Conservation (phyloP, 345 rosid species). For the Brassica rapa region DNA sequence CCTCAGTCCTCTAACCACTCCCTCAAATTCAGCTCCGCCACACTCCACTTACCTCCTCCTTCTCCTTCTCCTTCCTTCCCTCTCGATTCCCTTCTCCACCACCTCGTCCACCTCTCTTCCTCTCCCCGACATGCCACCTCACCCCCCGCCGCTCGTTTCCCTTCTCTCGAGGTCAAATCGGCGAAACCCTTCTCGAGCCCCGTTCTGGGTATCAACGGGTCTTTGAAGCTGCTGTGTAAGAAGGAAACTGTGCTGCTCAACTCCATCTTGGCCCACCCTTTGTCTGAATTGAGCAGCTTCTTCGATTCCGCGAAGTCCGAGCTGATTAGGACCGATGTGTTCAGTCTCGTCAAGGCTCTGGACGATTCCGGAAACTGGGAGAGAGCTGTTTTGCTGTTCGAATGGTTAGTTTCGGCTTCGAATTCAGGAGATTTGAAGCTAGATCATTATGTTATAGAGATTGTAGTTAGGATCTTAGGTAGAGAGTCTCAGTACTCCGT, state of each 20-base stretch:
- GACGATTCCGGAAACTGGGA: slow-evolving; percentile 73
- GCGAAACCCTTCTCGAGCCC: slow-evolving; percentile 25
- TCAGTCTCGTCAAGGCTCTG: slow-evolving; percentile 62
- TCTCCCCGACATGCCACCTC: slow-evolving; percentile 31
- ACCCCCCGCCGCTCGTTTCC: slow-evolving; percentile 37
- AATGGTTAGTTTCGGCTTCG: slow-evolving; percentile 55
- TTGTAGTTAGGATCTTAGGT: slow-evolving; percentile 69
- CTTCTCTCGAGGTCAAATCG: slow-evolving; percentile 44
- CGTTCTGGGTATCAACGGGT: slow-evolving; percentile 36
- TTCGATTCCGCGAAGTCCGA: slow-evolving; percentile 56
- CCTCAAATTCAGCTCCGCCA: slow-evolving; percentile 64
- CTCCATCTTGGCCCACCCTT: slow-evolving; percentile 57
- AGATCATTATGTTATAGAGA: slow-evolving; percentile 58
- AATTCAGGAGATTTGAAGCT: slow-evolving; percentile 42
- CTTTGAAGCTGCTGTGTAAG: slow-evolving; percentile 52
- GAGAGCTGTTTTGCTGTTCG: slow-evolving; percentile 66
- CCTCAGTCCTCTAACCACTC: slow-evolving; percentile 39
- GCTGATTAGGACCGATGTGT: slow-evolving; percentile 60
- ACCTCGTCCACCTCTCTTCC: slow-evolving; percentile 74
- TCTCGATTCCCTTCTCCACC: slow-evolving; percentile 73
- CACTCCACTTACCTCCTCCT: slow-evolving; percentile 58
- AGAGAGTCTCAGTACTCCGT: slow-evolving; percentile 70
- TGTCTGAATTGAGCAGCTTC: slow-evolving; percentile 49
- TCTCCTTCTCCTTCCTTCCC: slow-evolving; percentile 54
- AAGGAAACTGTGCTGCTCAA: slow-evolving; percentile 52